Conservation (phyloP, 2,329 filamentous ascomycete genomes). For the Ceratocystis diversiconidia region DNA sequence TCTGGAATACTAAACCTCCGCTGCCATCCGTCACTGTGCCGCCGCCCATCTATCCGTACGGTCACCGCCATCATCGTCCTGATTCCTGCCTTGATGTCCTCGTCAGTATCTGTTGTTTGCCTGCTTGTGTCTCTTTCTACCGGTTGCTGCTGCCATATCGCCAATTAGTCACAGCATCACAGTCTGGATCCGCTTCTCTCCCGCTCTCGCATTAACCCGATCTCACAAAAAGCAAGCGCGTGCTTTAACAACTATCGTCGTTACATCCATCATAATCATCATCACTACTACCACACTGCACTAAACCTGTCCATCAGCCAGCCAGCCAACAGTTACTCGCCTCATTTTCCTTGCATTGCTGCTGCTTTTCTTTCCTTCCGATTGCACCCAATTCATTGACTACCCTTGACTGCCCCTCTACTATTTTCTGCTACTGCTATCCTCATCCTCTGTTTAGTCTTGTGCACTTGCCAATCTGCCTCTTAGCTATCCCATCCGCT, state of each 20-base stretch:
- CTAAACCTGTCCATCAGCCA: not conserved
- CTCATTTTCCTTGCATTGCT: not conserved
- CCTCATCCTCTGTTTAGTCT: no score
- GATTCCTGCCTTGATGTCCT: no score
- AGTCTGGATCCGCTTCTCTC: constrained; percentile 1
- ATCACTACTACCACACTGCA: not conserved
- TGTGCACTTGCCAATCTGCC: not conserved
- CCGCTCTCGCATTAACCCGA: not conserved
- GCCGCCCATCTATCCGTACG: not conserved
- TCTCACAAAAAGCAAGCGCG: not conserved
- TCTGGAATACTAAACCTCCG: not conserved
- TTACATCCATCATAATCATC: not conserved
- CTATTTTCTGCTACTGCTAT: no score
- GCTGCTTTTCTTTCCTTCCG: not conserved
- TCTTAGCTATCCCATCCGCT: not conserved
- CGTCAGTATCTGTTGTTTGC: no score
- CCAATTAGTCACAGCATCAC: not conserved
- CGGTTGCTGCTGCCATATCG: not conserved
- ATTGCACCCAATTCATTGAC: not conserved
- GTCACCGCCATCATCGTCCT: no score
- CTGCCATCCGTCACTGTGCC: not conserved
- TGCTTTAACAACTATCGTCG: not conserved
- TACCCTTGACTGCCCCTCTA: not conserved
- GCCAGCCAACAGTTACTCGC: not conserved
- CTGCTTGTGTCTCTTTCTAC: not conserved